Base-by-base conservation (phyloP, 176 grass and related monocot genomes). In the Ampelocalamus luodianensis region DNA sequence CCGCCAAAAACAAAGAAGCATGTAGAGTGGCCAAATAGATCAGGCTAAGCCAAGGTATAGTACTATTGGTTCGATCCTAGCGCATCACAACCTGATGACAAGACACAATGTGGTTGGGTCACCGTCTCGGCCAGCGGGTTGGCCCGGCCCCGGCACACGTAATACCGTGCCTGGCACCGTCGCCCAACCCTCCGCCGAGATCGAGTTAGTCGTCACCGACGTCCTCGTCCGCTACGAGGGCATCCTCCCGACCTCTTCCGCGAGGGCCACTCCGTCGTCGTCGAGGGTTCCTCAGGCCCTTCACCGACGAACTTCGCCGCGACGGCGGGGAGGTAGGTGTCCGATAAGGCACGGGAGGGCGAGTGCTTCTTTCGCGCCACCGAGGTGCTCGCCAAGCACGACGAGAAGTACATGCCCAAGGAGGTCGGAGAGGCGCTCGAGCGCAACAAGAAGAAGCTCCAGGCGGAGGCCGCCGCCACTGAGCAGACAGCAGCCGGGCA, bases 381-480 rank as follows among this genome's bases (percentile, higher is more conserved):
- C 40, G 96, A 98, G 88, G 93, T 98, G 83, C 90, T 98, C 77
- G 93, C 96, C 32, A 98, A 98, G 91, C 96, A 98, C 86, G 96
- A 98, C 58, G 96, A 98, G 88, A 98, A 98, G 83, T 98, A 98
- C 83, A 98, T 98, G 96, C 96, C 96, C n/a, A 90, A 90, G 92
- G 96, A 98, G 84, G 91, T 98, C 43, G 93, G 77, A n/a, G 96
- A 93, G 69, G 96, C 91, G n/a, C 84, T 98, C 77, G 96, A 93
- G 80, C 83, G 93, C 64, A 98, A 98, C 38, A 93, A 98, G 89
- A 95, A 95, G 81, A 87, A 85, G n/a, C 84, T 98, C 77, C 93
- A 93, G 61, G 86, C 81, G 1, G 84, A 91, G 8, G 64, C 79
- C 0, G 54, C 54, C 1, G 85, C 88, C 0, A 36, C 74, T 0